Percentiles rank a stretch among this genome's conserved stretches.
These are phyloP conservation scores for Arachis hypogaea DNA, from an alignment of 306 rosid genomes.

Conservation along the genomic window DNA sequence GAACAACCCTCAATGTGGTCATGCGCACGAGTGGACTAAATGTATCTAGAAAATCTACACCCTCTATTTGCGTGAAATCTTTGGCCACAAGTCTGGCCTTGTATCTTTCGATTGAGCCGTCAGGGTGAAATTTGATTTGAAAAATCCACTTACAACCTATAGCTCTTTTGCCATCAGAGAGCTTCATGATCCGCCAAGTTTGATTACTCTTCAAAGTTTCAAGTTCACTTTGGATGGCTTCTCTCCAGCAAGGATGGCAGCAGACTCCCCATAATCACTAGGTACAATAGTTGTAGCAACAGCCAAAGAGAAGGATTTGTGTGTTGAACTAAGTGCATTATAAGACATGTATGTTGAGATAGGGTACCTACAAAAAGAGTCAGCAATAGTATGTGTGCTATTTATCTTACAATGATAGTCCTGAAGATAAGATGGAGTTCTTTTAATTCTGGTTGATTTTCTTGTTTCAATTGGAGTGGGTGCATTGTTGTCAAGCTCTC, in stretches of 20 bases:
- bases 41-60: not conserved
- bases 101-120: not conserved
- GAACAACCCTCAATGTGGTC: not conserved
- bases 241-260: not conserved
- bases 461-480: no score
- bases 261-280: not conserved
- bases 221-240: not conserved
- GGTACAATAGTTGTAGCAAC: not conserved
- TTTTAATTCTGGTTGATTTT: no score
- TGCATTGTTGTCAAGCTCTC: no score
- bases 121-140: not conserved
- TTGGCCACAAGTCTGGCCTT: not conserved
- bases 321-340: no score
- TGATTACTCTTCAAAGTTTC: not conserved
- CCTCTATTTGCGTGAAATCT: not conserved
- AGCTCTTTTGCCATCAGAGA: not conserved
- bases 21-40: not conserved
- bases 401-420: no score
- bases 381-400: no score
- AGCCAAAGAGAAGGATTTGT: not conserved
- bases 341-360: no score
- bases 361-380: no score
- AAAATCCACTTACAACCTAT: not conserved
- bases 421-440: no score
- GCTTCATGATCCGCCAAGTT: no score